phyloP scores from a whole-genome alignment of 257 asterid genomes.

The Cruciata laevipes region DNA sequence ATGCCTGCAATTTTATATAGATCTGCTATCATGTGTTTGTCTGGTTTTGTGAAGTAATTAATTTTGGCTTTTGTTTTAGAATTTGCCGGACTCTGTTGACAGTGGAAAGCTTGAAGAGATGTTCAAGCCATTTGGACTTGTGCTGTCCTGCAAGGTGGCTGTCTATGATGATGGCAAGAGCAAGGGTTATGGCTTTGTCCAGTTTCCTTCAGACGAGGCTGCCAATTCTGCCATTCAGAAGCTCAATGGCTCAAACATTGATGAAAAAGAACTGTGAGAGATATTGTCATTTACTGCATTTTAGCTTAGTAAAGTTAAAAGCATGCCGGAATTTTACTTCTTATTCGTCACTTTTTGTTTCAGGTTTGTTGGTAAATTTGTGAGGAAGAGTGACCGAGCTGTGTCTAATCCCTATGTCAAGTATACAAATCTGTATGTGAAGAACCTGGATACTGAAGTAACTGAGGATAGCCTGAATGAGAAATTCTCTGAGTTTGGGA shows the following conservation, averaged over 20 bases:
- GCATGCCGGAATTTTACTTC: not conserved
- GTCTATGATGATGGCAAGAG: slow-evolving; percentile 38
- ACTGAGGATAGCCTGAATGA: slow-evolving; percentile 36
- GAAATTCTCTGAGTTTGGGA: slow-evolving; percentile 47
- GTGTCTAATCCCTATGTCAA: slow-evolving; percentile 27
- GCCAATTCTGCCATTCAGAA: slow-evolving; percentile 44
- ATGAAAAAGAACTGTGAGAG: slow-evolving; percentile 34
- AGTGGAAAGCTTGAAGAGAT: slow-evolving; percentile 30
- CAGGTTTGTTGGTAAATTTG: slow-evolving; percentile 53
- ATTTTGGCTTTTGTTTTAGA: slow-evolving; percentile 20
- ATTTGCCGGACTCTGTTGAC: slow-evolving; percentile 30
- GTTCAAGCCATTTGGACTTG: slow-evolving; percentile 31
- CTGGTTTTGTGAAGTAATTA: slow-evolving; percentile 3
- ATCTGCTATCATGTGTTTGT: not conserved
- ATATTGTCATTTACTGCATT: slow-evolving; percentile 7
- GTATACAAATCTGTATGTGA: slow-evolving; percentile 43
- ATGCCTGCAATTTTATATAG: not conserved
- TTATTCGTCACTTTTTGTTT: slow-evolving; percentile 3
- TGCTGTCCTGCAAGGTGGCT: slow-evolving; percentile 37
- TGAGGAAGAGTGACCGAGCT: slow-evolving; percentile 36
- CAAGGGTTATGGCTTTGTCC: slow-evolving; percentile 64
- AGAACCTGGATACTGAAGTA: slow-evolving; percentile 37
- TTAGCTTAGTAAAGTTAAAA: not conserved
- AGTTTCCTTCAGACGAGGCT: slow-evolving; percentile 35
- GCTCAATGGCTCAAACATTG: slow-evolving; percentile 31